phyloP scores from a whole-genome alignment of 495 filamentous ascomycete species.

The Pyronema omphalodes region DNA sequence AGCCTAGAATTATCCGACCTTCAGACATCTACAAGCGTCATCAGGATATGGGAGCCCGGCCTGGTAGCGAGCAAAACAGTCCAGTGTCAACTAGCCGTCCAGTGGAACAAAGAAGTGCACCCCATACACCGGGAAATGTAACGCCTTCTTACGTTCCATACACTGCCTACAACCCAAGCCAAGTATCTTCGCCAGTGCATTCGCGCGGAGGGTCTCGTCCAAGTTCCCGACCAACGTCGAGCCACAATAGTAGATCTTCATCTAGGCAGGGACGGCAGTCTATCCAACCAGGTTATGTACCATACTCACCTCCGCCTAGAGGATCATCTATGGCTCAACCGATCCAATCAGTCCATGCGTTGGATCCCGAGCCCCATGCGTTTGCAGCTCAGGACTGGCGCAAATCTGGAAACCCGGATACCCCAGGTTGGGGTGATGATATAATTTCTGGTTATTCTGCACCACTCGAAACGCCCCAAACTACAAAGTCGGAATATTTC shows the following conservation, averaged over 20 bases:
- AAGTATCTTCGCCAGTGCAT: not conserved
- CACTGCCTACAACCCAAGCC: too few relatives aligned
- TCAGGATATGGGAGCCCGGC: not conserved
- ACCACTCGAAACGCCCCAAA: not conserved
- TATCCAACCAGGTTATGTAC: not conserved
- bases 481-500: not conserved
- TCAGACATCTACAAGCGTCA: conserved; percentile 7
- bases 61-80: too few relatives aligned
- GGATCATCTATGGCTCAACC: too few relatives aligned
- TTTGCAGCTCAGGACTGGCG: not conserved
- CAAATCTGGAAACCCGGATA: not conserved
- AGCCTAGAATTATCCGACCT: conserved; percentile 3
- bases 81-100: too few relatives aligned
- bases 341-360: too few relatives aligned
- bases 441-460: conserved; percentile 16
- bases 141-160: too few relatives aligned
- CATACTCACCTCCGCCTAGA: not conserved
- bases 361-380: not conserved
- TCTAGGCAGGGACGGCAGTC: not conserved
- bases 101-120: too few relatives aligned
- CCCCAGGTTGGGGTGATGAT: conserved; percentile 11
- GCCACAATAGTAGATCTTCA: not conserved
- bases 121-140: too few relatives aligned
- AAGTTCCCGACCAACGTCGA: not conserved
- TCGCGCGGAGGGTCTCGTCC: not conserved